Base-by-base conservation (phyloP, 2,329 filamentous ascomycete species). In the Clarireedia monteithiana region DNA sequence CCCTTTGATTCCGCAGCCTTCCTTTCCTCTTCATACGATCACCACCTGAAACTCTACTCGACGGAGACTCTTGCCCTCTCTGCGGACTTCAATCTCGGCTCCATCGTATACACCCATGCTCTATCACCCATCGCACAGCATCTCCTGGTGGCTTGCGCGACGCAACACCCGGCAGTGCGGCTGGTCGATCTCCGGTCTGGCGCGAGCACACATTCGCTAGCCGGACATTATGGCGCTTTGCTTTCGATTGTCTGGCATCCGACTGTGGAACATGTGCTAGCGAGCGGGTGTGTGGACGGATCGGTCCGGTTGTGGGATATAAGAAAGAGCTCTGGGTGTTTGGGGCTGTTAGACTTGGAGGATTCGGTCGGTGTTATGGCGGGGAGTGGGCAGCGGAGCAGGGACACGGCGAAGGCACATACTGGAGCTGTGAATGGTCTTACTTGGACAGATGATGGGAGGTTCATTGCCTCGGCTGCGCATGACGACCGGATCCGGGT, bases 301-400 rank as follows among this genome's bases (percentile, higher is more conserved):
- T 86, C 83, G 9, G 83, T 91, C 2, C 82, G 91, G 23, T 75
- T 96, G 38, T 97, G 92, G 85, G 92, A 97, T 68, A 81, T 96
- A 26, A 80, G 92, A 3, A 84, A 88, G 34, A 88, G 89, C 30
- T 86, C 86, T 20, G 85, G 85, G 6, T 82, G 86, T 20, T 76
- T 97, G 34, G 89, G 85, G 0, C 79, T 87, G 42, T 77, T 97
- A 1, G 89, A 96, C 67, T 84, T 90, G 72, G 89, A 96, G 67
- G 90, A 96, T 67, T 85, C 84, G 2, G 75, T 88, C 3, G 91
- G 91, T 70, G 62, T 34, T 58, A 64, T 72, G 58, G 45, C 64
- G 46, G 49, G 39, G 55, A 50, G 64, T 65, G 46, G 68, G 62
- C 73, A 48, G 66, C 81, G 45, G 58, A 80, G 72, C 67, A 75